Percentiles rank a stretch among this genome's conserved stretches.
Evolutionary conservation across 208 protist genomes (phyloP).

Genomic region (Naegleria gruberi): DNA sequence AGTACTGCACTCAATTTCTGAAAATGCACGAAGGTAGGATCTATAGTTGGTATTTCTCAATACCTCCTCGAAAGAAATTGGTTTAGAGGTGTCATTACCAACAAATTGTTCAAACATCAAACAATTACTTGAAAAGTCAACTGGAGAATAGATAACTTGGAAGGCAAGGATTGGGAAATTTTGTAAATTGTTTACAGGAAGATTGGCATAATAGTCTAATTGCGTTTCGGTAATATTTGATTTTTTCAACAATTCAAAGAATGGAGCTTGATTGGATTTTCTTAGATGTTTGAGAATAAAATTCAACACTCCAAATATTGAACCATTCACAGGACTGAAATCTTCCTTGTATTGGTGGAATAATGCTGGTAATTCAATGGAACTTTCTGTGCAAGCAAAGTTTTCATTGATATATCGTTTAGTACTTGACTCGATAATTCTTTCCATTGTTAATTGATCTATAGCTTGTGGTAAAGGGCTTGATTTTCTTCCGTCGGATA

Average conservation of each 20-base stretch:
- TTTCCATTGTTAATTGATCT: neutral
- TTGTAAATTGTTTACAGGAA: neutral
- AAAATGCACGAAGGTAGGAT: neutral
- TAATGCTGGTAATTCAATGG: neutral
- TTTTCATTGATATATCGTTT: neutral
- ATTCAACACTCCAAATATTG: neutral
- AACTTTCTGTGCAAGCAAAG: neutral
- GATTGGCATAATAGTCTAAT: neutral
- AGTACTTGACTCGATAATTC: neutral
- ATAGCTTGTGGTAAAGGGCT: neutral
- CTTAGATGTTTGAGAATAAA: neutral
- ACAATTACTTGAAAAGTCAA: neutral
- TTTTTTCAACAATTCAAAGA: neutral
- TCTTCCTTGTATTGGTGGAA: neutral
- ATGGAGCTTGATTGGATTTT: neutral
- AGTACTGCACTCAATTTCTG: conserved; percentile 1
- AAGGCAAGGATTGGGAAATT: neutral
- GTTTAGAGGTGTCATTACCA: neutral
- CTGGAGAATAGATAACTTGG: neutral
- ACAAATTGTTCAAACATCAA: neutral
- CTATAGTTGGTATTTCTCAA: neutral
- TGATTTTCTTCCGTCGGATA: neutral
- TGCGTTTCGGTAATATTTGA: neutral
- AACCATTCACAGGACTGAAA: neutral
- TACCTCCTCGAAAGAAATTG: neutral